Base-by-base conservation (phyloP, 305 asterid species). In the Vinca major region DNA sequence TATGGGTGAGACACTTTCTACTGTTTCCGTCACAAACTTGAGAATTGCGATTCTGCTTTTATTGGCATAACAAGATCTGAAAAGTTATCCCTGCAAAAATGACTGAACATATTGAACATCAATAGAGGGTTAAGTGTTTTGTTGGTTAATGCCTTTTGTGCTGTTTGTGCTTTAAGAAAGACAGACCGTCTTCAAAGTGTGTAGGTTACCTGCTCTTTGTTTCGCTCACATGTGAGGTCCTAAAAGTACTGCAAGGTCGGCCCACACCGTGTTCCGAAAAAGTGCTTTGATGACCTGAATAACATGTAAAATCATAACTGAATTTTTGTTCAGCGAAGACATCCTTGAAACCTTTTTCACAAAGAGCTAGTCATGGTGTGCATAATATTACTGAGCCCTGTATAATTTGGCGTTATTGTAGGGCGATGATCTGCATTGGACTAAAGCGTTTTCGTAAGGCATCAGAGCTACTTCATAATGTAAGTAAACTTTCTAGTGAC, bases 341-440 rank as follows among this genome's bases (percentile, higher is more conserved):
- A 63, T 53, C 20, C 58, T 41, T 39, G 13, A 45, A 14, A 41
- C 41, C 20, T 55, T 56, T 3, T n/a, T 11, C 57, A 44, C 50
- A 20, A 54, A 11, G 21, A 16, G 12, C 13, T 7, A 6, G 36
- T n/a, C 40, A 37, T 60, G 33, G 33, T 0, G 33, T 33, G 50
- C 49, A 41, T 44, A 13, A 12, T 62, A 56, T 36, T 52, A 40
- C 73, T 82, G 66, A 81, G 63, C 33, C 75, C 53, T 69, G 55
- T 57, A 69, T 63, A 73, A 77, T 68, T 78, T 79, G 72, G 26
- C 51, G 70, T 73, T n/a, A 56, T 60, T 72, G 56, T 60, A 90
- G 98, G 85, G 97, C 96, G 41, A 88, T 90, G 95, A 81, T 92
- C 76, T 93, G 95, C 88, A 87, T 90, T 20, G 98, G 97, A 75